Evolutionary conservation across 192 early-diverging fungal genomes (phyloP), one percentile per base, ranked within the genome.

Genomic region (Umbelopsis sp.): DNA sequence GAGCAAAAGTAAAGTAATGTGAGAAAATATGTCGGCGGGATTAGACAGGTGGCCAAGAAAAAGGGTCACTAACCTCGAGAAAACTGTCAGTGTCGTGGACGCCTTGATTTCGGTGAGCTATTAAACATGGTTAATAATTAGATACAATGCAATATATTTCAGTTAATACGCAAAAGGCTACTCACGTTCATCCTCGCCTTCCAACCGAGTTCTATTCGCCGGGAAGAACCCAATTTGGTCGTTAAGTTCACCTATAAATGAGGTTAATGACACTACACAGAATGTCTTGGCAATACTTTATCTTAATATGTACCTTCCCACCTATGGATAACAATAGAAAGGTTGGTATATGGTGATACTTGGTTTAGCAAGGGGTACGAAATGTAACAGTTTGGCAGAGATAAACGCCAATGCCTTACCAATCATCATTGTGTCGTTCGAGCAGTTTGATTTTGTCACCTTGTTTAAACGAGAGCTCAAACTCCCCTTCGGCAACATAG

Each of bases 381-480:
- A 41, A 31, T 65, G 20, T 14, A 10, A n/a, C 14, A 16, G 65
- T 41, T 22, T 24, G 26, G 2, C 32, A 14, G 2, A 7, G 62
- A 9, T 24, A 32, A 20, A 12, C 1, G 20, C 0, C 36, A 43
- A 17, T 21, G 12, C 32, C 26, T 72, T 72, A 79, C 77, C 77
- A 79, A 53, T 79, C 77, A 52, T 79, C 73, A 69, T 79, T 79
- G 50, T 79, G 77, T 53, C 68, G 74, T 24, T 79, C 77, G 41
- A 79, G 49, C 43, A 79, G 54, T 68, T 71, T 74, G 25, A 79
- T 79, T 36, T 52, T 74, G 34, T 79, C 77, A 2, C 77, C 77
- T 45, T 79, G 73, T 38, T 74, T 68, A 41, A 79, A 79, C 14
- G 77, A 75, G 22, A 79, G 70, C 44, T 79, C 77, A 36, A 70